Evolutionary conservation across 345 rosid species (phyloP), one percentile per base, ranked within the genome.

Genomic region (Eucalyptus tenuipes): DNA sequence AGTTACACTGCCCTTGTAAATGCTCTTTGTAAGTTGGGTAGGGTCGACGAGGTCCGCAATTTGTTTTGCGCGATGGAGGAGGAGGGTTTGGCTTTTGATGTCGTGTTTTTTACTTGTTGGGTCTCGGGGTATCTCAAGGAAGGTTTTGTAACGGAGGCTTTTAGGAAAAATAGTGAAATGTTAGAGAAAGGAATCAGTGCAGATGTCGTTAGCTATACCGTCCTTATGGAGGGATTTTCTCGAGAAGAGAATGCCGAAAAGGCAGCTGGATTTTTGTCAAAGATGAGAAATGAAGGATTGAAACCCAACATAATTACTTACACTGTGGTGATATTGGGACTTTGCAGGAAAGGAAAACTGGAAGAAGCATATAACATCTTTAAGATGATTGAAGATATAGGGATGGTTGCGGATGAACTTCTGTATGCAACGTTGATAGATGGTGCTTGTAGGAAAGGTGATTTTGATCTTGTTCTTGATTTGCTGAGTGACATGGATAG

Each of bases 401-500:
- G 96, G 86, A 89, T 93, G 29, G 89, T 92, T 89, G 91, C 87
- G 87, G 97, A 96, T 91, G 99, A 95, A 93, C 91, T 91, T 89
- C n/a, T 94, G 57, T 97, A 93, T 91, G 97, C 94, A 33, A 94
- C 95, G n/a, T 92, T 97, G 95, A 91, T 96, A 59, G 95, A 93
- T 91, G 98, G 96, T 17, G 88, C 94, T 57, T 96, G 96, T 90
- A 89, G 88, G 91, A 93, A 87, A 91, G 95, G 97, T 84, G 89
- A 93, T 92, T 92, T 96, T 86, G 92, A 86, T 87, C 90, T 29
- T 48, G 97, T 88, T 86, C 94, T 91, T 92, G 61, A 80, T 80
- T 85, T 97, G 89, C 92, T 96, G 81, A 93, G 86, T 89, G 98
- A 94, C 85, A 96, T 96, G 98, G 96, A 95, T 93, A 90, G 90